These are phyloP conservation scores for Aspergillus nidulans DNA, from an alignment of 495 filamentous ascomycete genomes.

Conservation along the genomic window DNA sequence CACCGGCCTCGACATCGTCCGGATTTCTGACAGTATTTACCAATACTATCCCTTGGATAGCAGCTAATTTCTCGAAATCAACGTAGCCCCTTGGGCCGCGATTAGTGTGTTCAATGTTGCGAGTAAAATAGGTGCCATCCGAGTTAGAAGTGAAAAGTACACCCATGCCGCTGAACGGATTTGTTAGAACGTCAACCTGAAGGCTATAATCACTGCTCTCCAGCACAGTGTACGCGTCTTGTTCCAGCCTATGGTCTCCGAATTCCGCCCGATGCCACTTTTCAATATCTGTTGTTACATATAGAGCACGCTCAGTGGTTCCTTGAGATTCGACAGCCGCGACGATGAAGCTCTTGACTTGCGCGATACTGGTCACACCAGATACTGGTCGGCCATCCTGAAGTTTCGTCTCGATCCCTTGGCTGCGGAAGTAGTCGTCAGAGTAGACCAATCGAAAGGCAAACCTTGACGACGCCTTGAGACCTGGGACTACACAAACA, in stretches of 20 bases:
- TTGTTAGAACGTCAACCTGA: constrained; percentile 85
- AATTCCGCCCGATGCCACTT: constrained; percentile 94
- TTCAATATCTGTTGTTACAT: constrained; percentile 69
- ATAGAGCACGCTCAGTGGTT: constrained; percentile 87
- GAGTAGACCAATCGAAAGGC: constrained; percentile 75
- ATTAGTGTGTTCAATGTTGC: constrained; percentile 88
- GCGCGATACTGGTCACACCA: constrained; percentile 70
- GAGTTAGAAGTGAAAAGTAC: constrained; percentile 90
- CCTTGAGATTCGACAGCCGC: constrained; percentile 72
- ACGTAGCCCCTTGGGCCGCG: constrained; percentile 64
- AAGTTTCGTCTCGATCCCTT: constrained; percentile 65
- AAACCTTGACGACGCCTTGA: constrained; percentile 52
- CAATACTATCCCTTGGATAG: constrained; percentile 85
- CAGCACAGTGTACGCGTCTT: constrained; percentile 88
- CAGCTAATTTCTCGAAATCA: constrained; percentile 88
- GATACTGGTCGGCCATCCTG: constrained; percentile 64
- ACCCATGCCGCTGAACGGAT: constrained; percentile 64
- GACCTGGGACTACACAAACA: constrained; percentile 73
- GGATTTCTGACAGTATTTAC: constrained; percentile 88
- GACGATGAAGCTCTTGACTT: constrained; percentile 80
- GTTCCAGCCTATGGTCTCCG: constrained; percentile 68
- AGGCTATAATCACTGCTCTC: constrained; percentile 97
- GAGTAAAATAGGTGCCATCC: constrained; percentile 90
- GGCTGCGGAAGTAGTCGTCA: constrained; percentile 66
- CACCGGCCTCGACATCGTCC: constrained; percentile 59